Percentiles rank a stretch among this genome's conserved stretches.
phyloP scores from a whole-genome alignment of 2,329 filamentous ascomycete species.

The Phialemoniopsis sp. region DNA sequence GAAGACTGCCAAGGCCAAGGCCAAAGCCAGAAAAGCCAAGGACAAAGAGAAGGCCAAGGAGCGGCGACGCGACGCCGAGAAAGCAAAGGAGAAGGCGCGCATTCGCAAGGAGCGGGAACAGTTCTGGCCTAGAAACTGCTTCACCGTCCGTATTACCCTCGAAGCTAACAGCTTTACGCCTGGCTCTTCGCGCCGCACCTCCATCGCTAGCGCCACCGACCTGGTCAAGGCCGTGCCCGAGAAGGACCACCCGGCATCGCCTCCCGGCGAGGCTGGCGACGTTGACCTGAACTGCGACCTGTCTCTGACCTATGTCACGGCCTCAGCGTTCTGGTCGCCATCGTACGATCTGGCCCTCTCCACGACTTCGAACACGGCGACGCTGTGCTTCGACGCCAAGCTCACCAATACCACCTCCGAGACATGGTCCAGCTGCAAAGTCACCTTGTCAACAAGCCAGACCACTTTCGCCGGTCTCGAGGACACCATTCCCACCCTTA shows the following conservation, averaged over 20 bases:
- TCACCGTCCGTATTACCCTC: slow-evolving; percentile 45
- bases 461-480: slow-evolving; percentile 52
- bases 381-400: slow-evolving; percentile 57
- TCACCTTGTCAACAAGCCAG: slow-evolving; percentile 61
- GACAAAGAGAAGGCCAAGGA: slow-evolving; percentile 23
- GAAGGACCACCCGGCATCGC: slow-evolving; percentile 40
- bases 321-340: slow-evolving; percentile 53
- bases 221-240: slow-evolving; percentile 46
- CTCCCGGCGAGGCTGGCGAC: slow-evolving; percentile 13
- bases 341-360: slow-evolving; percentile 60
- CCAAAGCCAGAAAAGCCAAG: slow-evolving; percentile 29
- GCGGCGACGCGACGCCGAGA: slow-evolving; percentile 28
- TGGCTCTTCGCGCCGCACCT: slow-evolving; percentile 42
- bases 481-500: slow-evolving; percentile 49
- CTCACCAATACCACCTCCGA: slow-evolving; percentile 60
- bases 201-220: slow-evolving; percentile 47
- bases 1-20: slow-evolving; percentile 20
- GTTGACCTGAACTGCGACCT: slow-evolving; percentile 34
- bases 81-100: slow-evolving; percentile 34
- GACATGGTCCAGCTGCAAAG: slow-evolving; percentile 56
- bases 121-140: slow-evolving; percentile 48
- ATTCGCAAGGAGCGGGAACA: slow-evolving; percentile 35
- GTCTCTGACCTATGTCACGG: slow-evolving; percentile 55
- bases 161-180: slow-evolving; percentile 39
- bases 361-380: slow-evolving; percentile 46